Base-by-base conservation (phyloP, 2,329 filamentous ascomycete genomes). In the Hypoxylon sp. region DNA sequence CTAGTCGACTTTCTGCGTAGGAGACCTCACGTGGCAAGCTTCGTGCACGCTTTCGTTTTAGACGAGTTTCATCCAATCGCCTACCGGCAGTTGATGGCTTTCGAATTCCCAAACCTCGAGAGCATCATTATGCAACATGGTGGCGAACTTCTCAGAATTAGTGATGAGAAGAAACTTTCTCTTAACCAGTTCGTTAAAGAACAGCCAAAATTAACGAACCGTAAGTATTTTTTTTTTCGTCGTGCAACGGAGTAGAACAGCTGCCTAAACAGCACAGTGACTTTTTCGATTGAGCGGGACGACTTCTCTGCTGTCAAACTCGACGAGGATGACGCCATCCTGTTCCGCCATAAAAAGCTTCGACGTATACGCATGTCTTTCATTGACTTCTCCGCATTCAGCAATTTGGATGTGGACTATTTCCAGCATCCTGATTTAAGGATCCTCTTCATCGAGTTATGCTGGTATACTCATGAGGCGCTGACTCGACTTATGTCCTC, bases 41-140 rank as follows among this genome's bases (percentile, higher is more conserved):
- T 59, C 11, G 57, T 70, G 14, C 67, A 54, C 29, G 55, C 42
- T 31, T 57, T 70, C 47, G 57, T 67, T 22, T 61, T 70, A 11
- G 67, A 70, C 26, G 67, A 70, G 48, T 70, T 70, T n/a, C 51
- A 70, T 24, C 67, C 67, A 13, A 52, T 70, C 26, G 67, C 63
- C 11, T 70, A 70, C 35, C 44, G 67, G 29, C 57, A 64, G 17
- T 63, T 70, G 14, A 64, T 70, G 67, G 53, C 59, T 11, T 62
- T 64, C 22, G 58, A 59, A 29, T 70, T 70, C n/a, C 60, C 63
- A 19, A 64, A 67, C 17, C 63, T 70, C 39, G 67, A 70, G 33
- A 70, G 63, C 47, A 59, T 70, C 13, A 57, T 58, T 6, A 51
- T 67, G 52, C 54, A 70, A 9, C 67, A 70, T 14, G 63, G 59